These are phyloP conservation scores for Hypoxylon sp. DNA, from an alignment of 2,329 filamentous ascomycete species.

Conservation along the genomic window DNA sequence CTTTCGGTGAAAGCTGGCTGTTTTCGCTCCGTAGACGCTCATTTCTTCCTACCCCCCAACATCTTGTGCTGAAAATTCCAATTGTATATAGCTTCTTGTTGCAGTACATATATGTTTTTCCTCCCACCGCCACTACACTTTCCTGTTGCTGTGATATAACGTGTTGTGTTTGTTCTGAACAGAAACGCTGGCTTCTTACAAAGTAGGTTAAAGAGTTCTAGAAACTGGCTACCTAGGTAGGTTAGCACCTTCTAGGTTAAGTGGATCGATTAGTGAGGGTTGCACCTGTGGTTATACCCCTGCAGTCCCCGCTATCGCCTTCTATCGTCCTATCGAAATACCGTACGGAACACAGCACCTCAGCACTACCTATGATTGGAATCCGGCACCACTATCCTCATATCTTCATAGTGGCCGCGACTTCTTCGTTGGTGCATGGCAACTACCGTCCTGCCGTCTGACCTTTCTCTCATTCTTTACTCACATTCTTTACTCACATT, in stretches of 20 bases:
- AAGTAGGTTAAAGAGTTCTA: too few species aligned
- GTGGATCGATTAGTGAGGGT: conserved; percentile 5
- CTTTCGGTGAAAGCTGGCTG: conserved; percentile 24
- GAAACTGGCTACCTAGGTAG: not conserved
- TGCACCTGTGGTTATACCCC: conserved; percentile 25
- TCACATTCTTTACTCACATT: not conserved
- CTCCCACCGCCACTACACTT: conserved; percentile 6
- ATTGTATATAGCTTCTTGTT: conserved; percentile 48
- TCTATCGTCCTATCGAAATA: not conserved
- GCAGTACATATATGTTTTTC: conserved; percentile 42
- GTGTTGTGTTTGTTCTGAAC: not conserved
- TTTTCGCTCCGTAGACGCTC: conserved; percentile 36
- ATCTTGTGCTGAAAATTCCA: conserved; percentile 38
- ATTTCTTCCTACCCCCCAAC: conserved; percentile 22
- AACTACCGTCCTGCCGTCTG: not conserved
- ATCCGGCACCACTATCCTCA: not conserved
- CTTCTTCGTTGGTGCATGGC: not conserved
- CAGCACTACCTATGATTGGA: too few species aligned
- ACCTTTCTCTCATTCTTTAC: not conserved
- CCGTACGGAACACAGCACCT: too few species aligned
- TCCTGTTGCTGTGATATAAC: not conserved
- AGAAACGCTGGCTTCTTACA: too few species aligned
- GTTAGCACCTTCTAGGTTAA: conserved; percentile 5
- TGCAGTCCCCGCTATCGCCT: conserved; percentile 6
- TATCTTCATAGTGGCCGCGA: not conserved